A percentile compares a stretch with the other conserved stretches of the same genome.
Evolutionary conservation across 306 rosid genomes (phyloP).

Genomic region (Castanea crenata): DNA sequence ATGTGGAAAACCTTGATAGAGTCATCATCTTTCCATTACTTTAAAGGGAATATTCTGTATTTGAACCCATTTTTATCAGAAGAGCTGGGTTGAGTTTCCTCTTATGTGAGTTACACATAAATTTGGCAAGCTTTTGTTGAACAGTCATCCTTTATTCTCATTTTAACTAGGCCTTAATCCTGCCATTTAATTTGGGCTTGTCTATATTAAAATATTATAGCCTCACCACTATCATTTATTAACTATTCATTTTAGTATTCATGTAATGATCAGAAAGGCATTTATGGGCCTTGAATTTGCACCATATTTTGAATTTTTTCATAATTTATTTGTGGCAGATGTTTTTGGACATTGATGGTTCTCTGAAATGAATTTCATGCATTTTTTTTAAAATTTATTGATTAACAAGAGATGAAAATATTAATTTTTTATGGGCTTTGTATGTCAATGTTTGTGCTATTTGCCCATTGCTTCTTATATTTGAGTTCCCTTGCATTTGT

Average conservation of each 20-base stretch:
- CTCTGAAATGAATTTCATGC: background rate
- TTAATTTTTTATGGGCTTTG: background rate
- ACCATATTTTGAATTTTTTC: background rate
- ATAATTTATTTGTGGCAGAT: background rate
- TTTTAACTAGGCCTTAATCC: background rate
- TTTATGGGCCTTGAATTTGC: background rate
- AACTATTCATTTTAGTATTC: background rate
- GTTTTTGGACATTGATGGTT: background rate
- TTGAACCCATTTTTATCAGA: background rate
- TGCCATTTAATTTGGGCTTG: background rate
- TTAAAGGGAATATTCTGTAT: background rate
- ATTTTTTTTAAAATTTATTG: background rate
- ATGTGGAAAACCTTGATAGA: background rate
- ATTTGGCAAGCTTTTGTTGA: background rate
- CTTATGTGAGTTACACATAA: background rate
- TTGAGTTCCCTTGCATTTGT: slow-evolving; percentile 32
- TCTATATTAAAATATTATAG: background rate
- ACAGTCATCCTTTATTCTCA: background rate
- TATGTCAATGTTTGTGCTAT: background rate
- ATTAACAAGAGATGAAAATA: background rate
- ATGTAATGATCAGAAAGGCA: background rate
- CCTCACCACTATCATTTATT: background rate
- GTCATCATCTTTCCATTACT: background rate
- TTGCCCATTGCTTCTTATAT: slow-evolving; percentile 5
- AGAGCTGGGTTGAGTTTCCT: background rate